A percentile compares a stretch with the other conserved stretches of the same genome.
phyloP scores from a whole-genome alignment of 1,284 basidiomycete species.

The Ceratobasidium sp. region DNA sequence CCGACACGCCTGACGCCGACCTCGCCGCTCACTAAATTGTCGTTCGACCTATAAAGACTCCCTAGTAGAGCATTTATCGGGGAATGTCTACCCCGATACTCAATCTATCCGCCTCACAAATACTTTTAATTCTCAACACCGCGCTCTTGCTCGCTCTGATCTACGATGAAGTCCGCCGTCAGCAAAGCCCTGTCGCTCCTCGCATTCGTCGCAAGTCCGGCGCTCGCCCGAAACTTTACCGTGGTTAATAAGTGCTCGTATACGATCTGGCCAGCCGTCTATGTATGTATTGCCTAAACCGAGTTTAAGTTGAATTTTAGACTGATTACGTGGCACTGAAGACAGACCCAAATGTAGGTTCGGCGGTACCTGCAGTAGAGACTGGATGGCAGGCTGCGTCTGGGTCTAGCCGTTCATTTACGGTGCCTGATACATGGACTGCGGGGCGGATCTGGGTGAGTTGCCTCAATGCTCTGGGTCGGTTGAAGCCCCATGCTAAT shows the following conservation, averaged over 20 bases:
- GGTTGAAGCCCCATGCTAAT: background rate
- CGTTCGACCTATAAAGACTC: background rate
- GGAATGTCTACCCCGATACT: conserved; percentile 15
- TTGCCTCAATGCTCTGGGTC: background rate
- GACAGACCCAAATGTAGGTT: conserved; percentile 49
- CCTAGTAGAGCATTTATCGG: background rate
- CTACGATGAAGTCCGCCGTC: conserved; percentile 42
- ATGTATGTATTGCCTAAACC: conserved; percentile 45
- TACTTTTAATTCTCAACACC: conserved; percentile 18
- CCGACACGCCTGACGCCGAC: background rate
- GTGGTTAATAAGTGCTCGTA: conserved; percentile 49
- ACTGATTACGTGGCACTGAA: conserved; percentile 16
- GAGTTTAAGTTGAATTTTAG: conserved; percentile 52
- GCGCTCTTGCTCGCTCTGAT: conserved; percentile 30
- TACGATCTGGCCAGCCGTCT: conserved; percentile 49
- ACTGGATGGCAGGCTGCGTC: conserved; percentile 63
- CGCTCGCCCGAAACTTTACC: conserved; percentile 61
- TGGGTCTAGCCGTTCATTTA: conserved; percentile 59
- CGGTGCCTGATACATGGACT: conserved; percentile 64
- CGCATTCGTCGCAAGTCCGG: conserved; percentile 50
- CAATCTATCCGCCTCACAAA: conserved; percentile 12
- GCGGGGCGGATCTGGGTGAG: conserved; percentile 64
- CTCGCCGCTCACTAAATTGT: too few relatives aligned
- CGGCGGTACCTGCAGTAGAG: conserved; percentile 51
- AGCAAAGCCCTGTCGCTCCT: conserved; percentile 51